Conservation (phyloP, 495 filamentous ascomycete species). For the Aspergillus incahuasiensis region DNA sequence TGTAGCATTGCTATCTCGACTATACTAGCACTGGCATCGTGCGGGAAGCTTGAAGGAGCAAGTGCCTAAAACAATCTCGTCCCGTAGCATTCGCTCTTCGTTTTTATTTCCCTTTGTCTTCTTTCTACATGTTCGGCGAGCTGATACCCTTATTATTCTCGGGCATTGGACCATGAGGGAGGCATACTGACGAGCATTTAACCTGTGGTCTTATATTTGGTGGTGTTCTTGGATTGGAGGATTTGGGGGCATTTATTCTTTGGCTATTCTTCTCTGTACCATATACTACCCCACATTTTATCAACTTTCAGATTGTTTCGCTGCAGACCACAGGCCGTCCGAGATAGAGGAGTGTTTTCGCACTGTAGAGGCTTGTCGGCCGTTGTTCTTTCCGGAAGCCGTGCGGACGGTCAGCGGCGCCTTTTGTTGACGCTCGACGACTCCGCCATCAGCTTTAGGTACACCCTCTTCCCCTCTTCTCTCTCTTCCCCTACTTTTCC, state of each 20-base stretch:
- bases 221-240: slow-evolving; percentile 16
- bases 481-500: slow-evolving; percentile 12
- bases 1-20: background rate
- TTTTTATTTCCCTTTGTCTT: slow-evolving; percentile 13
- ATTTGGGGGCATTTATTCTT: slow-evolving; percentile 8
- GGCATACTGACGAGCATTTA: slow-evolving; percentile 22
- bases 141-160: slow-evolving; percentile 27
- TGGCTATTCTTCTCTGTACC: slow-evolving; percentile 19
- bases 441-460: slow-evolving; percentile 2
- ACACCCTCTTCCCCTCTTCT: slow-evolving; percentile 18
- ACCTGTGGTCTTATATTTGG: slow-evolving; percentile 17
- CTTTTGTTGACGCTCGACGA: background rate
- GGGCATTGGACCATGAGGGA: slow-evolving; percentile 17
- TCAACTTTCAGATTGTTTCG: slow-evolving; percentile 11
- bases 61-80: background rate
- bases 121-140: slow-evolving; percentile 17
- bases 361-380: slow-evolving; percentile 10
- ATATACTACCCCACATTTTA: slow-evolving; percentile 18
- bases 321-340: slow-evolving; percentile 8
- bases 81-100: slow-evolving; percentile 6
- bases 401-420: slow-evolving; percentile 24
- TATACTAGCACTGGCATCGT: background rate
- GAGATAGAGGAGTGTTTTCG: slow-evolving; percentile 2
- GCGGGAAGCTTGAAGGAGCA: background rate
- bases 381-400: slow-evolving; percentile 29